These are phyloP conservation scores for Castanea crenata DNA, from an alignment of 306 rosid species.

Conservation along the genomic window DNA sequence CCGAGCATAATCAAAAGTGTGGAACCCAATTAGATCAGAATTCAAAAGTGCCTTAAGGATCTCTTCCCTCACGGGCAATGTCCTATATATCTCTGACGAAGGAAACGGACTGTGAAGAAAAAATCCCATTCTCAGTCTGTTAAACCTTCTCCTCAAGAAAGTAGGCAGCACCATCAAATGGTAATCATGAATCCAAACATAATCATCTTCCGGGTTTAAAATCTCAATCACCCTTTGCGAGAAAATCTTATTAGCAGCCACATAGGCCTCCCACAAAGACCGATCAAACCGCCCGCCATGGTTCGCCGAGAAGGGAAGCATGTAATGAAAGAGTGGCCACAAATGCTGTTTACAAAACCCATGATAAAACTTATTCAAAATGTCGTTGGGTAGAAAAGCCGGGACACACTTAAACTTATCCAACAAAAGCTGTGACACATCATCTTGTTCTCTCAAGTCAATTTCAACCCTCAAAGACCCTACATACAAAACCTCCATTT, in stretches of 20 bases:
- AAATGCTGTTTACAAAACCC: constrained; percentile 72
- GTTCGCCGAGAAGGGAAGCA: constrained; percentile 60
- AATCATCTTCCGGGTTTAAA: constrained; percentile 67
- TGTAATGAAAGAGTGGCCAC: constrained; percentile 73
- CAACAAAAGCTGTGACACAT: constrained; percentile 54
- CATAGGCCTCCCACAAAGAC: constrained; percentile 68
- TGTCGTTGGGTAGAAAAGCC: constrained; percentile 52
- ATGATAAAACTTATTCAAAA: constrained; percentile 51
- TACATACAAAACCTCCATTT: constrained; percentile 64
- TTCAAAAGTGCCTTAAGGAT: constrained; percentile 64
- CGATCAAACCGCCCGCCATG: constrained; percentile 69
- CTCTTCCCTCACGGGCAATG: constrained; percentile 68
- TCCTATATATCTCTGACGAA: constrained; percentile 66
- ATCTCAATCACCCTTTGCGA: constrained; percentile 68
- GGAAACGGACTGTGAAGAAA: constrained; percentile 69
- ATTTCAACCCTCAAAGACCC: constrained; percentile 59
- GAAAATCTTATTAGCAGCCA: constrained; percentile 65
- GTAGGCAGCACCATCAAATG: constrained; percentile 73
- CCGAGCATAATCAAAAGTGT: constrained; percentile 73
- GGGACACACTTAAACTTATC: constrained; percentile 71
- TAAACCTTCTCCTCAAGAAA: constrained; percentile 62
- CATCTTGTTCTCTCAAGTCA: constrained; percentile 52
- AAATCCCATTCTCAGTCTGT: constrained; percentile 63
- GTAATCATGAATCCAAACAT: constrained; percentile 70
- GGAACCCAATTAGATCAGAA: constrained; percentile 67